These are phyloP conservation scores for Hemisphaericaspora xylanilytica DNA, from an alignment of 1,139 yeast genomes.

Conservation along the genomic window DNA sequence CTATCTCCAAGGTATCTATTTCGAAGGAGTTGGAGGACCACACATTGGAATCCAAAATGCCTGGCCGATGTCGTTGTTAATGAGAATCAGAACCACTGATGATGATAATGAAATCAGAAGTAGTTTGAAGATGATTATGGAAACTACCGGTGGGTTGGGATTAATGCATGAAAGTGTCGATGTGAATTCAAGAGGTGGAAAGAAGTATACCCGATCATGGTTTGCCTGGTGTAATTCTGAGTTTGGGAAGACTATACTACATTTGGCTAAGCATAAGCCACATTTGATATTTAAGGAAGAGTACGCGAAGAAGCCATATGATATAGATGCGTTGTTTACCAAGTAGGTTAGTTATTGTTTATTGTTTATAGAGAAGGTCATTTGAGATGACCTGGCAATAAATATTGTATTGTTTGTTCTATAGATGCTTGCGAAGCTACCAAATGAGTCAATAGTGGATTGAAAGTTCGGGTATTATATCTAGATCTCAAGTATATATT, in stretches of 20 bases:
- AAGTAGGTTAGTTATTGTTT: not conserved
- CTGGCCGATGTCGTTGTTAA: conserved; percentile 86
- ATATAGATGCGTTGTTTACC: conserved; percentile 24
- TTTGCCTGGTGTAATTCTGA: conserved; percentile 95
- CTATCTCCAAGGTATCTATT: conserved; percentile 56
- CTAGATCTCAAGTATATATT: too few relatives aligned
- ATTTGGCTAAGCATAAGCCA: conserved; percentile 73
- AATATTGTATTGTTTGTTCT: not conserved
- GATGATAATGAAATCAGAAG: conserved; percentile 64
- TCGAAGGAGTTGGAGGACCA: conserved; percentile 87
- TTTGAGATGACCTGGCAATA: conserved; percentile 1
- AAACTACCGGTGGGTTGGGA: conserved; percentile 70
- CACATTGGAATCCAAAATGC: conserved; percentile 79
- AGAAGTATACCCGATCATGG: conserved; percentile 70
- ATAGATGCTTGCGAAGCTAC: too few relatives aligned
- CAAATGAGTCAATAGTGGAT: too few relatives aligned
- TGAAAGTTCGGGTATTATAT: too few relatives aligned
- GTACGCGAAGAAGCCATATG: conserved; percentile 24
- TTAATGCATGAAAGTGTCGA: conserved; percentile 81
- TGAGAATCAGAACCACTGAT: conserved; percentile 71
- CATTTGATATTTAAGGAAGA: conserved; percentile 59
- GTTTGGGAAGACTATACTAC: conserved; percentile 78
- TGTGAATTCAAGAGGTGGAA: conserved; percentile 54
- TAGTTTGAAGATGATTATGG: conserved; percentile 51
- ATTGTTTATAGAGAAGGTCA: not conserved